These are phyloP conservation scores for Verticillium nonalfalfae DNA, from an alignment of 2,329 filamentous ascomycete genomes.

Conservation along the genomic window DNA sequence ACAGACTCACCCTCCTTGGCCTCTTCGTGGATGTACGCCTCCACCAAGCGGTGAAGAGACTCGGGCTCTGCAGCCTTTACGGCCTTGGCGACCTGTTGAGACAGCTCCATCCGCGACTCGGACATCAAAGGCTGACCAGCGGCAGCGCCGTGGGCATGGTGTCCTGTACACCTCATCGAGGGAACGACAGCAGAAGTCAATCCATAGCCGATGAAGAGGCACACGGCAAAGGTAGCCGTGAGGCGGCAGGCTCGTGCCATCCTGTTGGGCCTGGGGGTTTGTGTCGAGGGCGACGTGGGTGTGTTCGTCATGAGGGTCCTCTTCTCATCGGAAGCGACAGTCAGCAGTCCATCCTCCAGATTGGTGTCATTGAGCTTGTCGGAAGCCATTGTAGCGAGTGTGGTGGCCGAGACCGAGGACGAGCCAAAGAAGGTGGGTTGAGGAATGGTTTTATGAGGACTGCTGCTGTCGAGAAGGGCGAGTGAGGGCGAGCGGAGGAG, in stretches of 20 bases:
- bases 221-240: constrained; percentile 13
- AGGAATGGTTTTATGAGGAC: not conserved
- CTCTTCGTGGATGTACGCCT: constrained; percentile 53
- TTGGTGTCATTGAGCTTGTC: constrained; percentile 10
- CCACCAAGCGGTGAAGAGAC: constrained; percentile 60
- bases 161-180: constrained; percentile 5
- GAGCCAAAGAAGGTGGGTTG: constrained; percentile 7
- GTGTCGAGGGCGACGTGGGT: constrained; percentile 2
- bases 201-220: constrained; percentile 14
- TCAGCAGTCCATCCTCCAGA: constrained; percentile 14
- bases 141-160: not conserved
- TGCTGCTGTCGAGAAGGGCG: not conserved
- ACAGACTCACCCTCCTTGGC: constrained; percentile 61
- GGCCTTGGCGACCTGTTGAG: not conserved
- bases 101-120: not conserved
- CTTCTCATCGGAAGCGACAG: constrained; percentile 11
- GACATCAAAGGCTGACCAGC: not conserved
- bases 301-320: constrained; percentile 2
- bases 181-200: constrained; percentile 13
- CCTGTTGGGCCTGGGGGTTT: constrained; percentile 1
- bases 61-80: constrained; percentile 50
- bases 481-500: not conserved
- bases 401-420: not conserved
- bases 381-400: constrained; percentile 9
- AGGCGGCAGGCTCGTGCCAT: constrained; percentile 15